phyloP scores from a whole-genome alignment of 1,284 basidiomycete species.

The Irpex lacteus region DNA sequence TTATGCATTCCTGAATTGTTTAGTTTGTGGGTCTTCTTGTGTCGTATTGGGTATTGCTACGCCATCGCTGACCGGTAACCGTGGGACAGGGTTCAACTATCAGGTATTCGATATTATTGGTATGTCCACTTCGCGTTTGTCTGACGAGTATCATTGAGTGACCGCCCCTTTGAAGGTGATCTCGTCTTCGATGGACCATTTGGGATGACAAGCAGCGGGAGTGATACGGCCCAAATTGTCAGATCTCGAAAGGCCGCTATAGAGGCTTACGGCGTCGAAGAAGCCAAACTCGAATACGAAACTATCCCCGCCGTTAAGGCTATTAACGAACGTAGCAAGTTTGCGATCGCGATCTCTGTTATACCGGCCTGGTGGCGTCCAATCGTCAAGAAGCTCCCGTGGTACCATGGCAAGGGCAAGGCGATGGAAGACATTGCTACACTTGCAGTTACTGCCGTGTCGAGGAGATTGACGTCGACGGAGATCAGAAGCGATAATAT shows the following conservation, averaged over 20 bases:
- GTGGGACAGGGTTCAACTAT: constrained; percentile 47
- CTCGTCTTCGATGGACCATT: neutral
- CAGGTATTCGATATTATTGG: constrained; percentile 83
- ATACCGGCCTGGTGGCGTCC: constrained; percentile 7
- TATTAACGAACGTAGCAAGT: constrained; percentile 9
- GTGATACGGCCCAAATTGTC: constrained; percentile 64
- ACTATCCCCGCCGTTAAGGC: constrained; percentile 11
- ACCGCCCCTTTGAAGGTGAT: constrained; percentile 34
- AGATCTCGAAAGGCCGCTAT: constrained; percentile 21
- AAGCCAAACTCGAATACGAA: constrained; percentile 5
- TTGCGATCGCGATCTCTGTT: constrained; percentile 7
- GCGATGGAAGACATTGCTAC: constrained; percentile 1
- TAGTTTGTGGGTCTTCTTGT: constrained; percentile 44
- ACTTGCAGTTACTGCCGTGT: constrained; percentile 11
- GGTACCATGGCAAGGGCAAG: neutral
- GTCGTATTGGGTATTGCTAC: neutral
- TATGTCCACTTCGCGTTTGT: neutral
- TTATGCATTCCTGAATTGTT: constrained; percentile 64
- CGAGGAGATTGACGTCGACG: constrained; percentile 8
- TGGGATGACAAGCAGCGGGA: constrained; percentile 49
- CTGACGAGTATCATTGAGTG: neutral
- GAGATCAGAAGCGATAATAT: constrained; percentile 8
- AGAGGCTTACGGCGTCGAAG: constrained; percentile 4
- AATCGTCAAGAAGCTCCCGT: constrained; percentile 1
- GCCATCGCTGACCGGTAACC: neutral